Base-by-base conservation (phyloP, 225 moss, liverwort and hornwort genomes). In the Sphagnum tenellum region DNA sequence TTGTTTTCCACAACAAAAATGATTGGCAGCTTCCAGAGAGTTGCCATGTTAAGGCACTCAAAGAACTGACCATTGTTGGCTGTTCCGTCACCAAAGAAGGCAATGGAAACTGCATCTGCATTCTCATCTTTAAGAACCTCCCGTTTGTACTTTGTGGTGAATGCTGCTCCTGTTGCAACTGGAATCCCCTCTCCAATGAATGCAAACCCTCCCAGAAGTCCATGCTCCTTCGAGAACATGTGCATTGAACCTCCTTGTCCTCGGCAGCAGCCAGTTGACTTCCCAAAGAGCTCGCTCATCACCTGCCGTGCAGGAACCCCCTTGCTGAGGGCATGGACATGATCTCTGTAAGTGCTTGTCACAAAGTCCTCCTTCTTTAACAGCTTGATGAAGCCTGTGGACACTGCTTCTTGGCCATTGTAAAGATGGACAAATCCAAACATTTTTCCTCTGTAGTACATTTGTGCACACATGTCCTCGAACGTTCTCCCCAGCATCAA, bases 161-260 rank as follows among this genome's bases (percentile, higher is more conserved):
- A 94, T 53, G 89, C 94, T 44, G 89, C 94, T 4, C 94, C 94
- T 48, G 89, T 85, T 12, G 94, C 94, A 44, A 94, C 87, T 10
- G 94, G 94, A 57, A 94, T 94, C 8, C 94, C 94, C 54, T 94
- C 94, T 2, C 94, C 94, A 44, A 94, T 94, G 67, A 94, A 94
- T 50, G 94, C 94, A 64, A 94, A 94, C 3, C 94, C 94, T 47
- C 94, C 94, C 64, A 94, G 71, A 72, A 94, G 64, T 12, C 89
- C 86, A 13, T 91, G 89, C 72, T 94, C 94, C 3, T 74, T 73
- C 11, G 94, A 94, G 73, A 94, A 94, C 94, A 94, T 91, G 68
- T 94, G 94, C 94, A 94, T 94, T 11, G 94, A 94, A 55, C 94
- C 94, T 47, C 94, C 94, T 66, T 94, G 94, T 5, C 94, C 94